Evolutionary conservation across 2,329 filamentous ascomycete species (phyloP).

Genomic region (Fusarium ambrosium): DNA sequence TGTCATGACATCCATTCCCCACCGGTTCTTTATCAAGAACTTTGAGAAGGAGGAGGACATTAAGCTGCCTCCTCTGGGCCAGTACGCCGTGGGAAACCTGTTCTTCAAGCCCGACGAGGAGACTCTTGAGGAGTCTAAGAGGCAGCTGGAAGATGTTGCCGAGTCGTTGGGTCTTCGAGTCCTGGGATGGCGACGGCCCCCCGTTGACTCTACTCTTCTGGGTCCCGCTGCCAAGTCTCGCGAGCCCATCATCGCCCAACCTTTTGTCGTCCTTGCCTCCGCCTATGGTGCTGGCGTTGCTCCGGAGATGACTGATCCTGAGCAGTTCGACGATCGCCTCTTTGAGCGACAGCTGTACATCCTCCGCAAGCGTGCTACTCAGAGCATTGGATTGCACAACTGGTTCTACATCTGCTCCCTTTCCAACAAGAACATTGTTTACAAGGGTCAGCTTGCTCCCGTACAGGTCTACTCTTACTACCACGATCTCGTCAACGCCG

Average conservation of each 20-base stretch:
- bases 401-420: conserved; percentile 99
- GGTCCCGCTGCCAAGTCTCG: conserved; percentile 93
- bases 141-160: conserved; percentile 94
- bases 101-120: conserved; percentile 99
- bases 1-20: conserved; percentile 99
- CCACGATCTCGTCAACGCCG: conserved; percentile 94
- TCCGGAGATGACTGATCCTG: conserved; percentile 82
- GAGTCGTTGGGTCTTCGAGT: conserved; percentile 89
- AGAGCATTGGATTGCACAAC: conserved; percentile 94
- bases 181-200: conserved; percentile 95
- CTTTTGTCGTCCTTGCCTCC: conserved; percentile 89
- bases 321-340: conserved; percentile 83
- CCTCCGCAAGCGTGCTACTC: conserved; percentile 92
- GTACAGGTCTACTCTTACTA: conserved; percentile 98
- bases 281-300: conserved; percentile 86
- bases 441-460: conserved; percentile 96
- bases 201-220: conserved; percentile 91
- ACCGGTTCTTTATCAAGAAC: conserved; percentile 99
- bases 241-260: conserved; percentile 95
- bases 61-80: conserved; percentile 86
- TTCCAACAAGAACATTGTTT: conserved; percentile 98
- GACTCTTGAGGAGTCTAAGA: conserved; percentile 89
- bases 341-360: conserved; percentile 97
- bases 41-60: conserved; percentile 92
- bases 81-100: conserved; percentile 97